These are phyloP conservation scores for Salinomyces thailandicus DNA, from an alignment of 2,329 filamentous ascomycete genomes.

Conservation along the genomic window DNA sequence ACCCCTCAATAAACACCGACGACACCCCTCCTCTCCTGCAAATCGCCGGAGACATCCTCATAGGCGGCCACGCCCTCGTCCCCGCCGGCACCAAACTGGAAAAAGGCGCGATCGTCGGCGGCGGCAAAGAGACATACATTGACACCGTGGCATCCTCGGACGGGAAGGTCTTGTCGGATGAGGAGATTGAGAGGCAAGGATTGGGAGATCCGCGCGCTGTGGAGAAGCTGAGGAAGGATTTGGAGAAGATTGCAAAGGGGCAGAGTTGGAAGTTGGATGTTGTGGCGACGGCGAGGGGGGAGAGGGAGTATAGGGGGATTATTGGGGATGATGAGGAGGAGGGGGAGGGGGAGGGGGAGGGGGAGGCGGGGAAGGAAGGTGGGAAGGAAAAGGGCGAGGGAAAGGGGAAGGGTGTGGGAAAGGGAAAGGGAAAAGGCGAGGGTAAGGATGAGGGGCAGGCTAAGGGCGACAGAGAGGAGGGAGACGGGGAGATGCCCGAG, in stretches of 20 bases:
- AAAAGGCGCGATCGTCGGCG: slow-evolving; percentile 39
- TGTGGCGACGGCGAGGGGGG: slow-evolving; percentile 55
- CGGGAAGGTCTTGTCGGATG: slow-evolving; percentile 31
- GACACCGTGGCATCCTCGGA: slow-evolving; percentile 47
- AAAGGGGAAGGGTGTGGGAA: too few relatives aligned
- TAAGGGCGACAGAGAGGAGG: too few relatives aligned
- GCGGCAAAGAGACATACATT: slow-evolving; percentile 44
- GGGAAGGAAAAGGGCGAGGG: slow-evolving; percentile 9
- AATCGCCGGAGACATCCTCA: slow-evolving; percentile 47
- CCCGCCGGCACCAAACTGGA: slow-evolving; percentile 47
- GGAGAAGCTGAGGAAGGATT: slow-evolving; percentile 55
- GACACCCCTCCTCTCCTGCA: background rate
- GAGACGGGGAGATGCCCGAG: too few relatives aligned
- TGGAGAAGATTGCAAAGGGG: slow-evolving; percentile 59
- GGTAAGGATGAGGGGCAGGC: slow-evolving; percentile 10
- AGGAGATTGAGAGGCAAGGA: slow-evolving; percentile 47
- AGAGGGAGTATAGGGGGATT: slow-evolving; percentile 60
- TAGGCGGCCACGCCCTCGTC: slow-evolving; percentile 48
- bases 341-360: slow-evolving; percentile 21
- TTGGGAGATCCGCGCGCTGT: slow-evolving; percentile 60
- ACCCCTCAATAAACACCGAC: background rate
- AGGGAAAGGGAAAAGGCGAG: slow-evolving; percentile 38
- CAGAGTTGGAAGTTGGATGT: slow-evolving; percentile 73
- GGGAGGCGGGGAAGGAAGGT: slow-evolving; percentile 43
- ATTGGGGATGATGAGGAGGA: slow-evolving; percentile 51